These are phyloP conservation scores for Byssoonygena ceratinophila DNA, from an alignment of 2,329 filamentous ascomycete genomes.

Conservation along the genomic window DNA sequence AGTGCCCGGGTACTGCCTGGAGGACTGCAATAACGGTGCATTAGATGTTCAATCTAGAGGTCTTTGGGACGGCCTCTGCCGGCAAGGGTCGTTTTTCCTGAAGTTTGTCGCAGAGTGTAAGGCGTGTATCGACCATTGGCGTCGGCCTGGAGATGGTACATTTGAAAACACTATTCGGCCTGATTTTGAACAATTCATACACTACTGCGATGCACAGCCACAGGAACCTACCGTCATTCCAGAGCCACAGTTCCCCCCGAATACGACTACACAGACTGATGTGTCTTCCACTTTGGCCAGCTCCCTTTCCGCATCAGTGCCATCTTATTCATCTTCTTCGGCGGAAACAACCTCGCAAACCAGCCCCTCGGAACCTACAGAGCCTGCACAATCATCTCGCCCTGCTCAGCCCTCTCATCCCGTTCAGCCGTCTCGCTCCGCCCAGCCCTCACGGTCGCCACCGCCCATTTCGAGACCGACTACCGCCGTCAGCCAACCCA, in stretches of 20 bases:
- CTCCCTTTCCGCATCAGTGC: too few relatives aligned
- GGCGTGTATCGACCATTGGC: conserved; percentile 32
- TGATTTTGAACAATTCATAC: conserved; percentile 38
- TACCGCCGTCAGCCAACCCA: background rate
- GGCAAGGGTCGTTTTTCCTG: conserved; percentile 34
- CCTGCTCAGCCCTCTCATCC: background rate
- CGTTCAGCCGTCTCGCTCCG: too few relatives aligned
- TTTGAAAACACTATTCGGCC: conserved; percentile 20
- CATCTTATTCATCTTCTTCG: too few relatives aligned
- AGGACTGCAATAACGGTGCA: conserved; percentile 43
- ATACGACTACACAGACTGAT: background rate
- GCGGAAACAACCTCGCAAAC: too few relatives aligned
- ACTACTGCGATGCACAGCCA: conserved; percentile 33
- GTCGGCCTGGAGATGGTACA: background rate
- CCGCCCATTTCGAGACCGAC: background rate
- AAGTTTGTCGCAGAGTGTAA: conserved; percentile 32
- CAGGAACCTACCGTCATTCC: background rate
- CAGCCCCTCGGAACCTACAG: background rate
- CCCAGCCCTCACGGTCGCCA: background rate
- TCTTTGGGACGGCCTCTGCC: conserved; percentile 42
- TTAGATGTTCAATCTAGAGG: conserved; percentile 41
- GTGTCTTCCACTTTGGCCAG: background rate
- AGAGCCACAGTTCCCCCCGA: conserved; percentile 5
- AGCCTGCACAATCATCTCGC: background rate
- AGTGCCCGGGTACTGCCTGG: conserved; percentile 43